These are phyloP conservation scores for Thielaviopsis musarum DNA, from an alignment of 2,329 filamentous ascomycete species.

Conservation along the genomic window DNA sequence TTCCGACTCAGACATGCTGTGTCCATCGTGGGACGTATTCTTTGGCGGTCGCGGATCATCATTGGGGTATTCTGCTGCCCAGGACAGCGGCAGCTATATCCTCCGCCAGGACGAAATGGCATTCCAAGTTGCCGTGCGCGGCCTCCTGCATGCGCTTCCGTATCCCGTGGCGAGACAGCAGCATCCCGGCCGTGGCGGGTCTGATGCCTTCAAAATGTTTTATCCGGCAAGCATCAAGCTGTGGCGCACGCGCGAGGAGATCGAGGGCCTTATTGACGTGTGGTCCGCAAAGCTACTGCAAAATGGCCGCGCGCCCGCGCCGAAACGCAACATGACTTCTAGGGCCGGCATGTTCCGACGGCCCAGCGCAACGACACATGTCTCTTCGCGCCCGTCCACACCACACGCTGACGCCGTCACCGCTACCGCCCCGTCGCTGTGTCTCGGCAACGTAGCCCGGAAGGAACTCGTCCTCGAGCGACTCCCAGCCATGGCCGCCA, in stretches of 20 bases:
- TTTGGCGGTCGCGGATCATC: constrained; percentile 34
- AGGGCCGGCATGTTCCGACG: constrained; percentile 33
- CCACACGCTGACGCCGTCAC: constrained; percentile 12
- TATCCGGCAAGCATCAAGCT: constrained; percentile 74
- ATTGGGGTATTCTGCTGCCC: constrained; percentile 24
- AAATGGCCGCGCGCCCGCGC: constrained; percentile 27
- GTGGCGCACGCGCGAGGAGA: constrained; percentile 70
- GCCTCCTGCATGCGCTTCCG: constrained; percentile 70
- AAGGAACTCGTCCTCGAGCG: constrained; percentile 68
- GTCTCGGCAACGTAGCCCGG: constrained; percentile 48
- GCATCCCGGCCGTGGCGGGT: constrained; percentile 4
- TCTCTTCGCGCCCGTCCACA: not conserved
- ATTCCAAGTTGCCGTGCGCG: constrained; percentile 79
- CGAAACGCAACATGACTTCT: constrained; percentile 23
- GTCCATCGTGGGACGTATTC: constrained; percentile 51
- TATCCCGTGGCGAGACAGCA: constrained; percentile 57
- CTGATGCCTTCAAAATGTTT: constrained; percentile 73
- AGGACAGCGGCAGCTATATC: constrained; percentile 49
- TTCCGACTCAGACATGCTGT: constrained; percentile 76
- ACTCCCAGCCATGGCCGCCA: constrained; percentile 66
- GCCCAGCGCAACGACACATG: constrained; percentile 18
- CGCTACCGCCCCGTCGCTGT: constrained; percentile 27
- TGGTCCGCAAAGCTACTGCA: constrained; percentile 47
- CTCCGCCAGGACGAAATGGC: constrained; percentile 86
- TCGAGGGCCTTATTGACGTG: constrained; percentile 54